Conservation (phyloP, 352 stramenopile genomes). For the Thalassiosira livingstoniorum region DNA sequence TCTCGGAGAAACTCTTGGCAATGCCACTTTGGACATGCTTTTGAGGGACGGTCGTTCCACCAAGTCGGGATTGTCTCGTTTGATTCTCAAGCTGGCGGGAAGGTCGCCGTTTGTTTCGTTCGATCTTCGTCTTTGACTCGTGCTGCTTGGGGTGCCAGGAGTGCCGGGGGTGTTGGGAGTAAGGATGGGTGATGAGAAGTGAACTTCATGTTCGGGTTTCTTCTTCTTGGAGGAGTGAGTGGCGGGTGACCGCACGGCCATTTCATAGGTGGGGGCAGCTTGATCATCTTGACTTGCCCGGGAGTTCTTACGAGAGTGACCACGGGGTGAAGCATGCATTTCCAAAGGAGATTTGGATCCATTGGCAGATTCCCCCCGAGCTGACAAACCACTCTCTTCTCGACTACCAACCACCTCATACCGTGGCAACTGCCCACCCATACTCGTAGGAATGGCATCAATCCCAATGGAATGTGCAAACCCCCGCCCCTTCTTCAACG, state of each 20-base stretch:
- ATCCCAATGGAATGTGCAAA: slow-evolving; percentile 49
- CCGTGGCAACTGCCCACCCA: slow-evolving; percentile 18
- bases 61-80: slow-evolving; percentile 63
- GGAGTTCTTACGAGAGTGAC: background rate
- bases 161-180: too few species aligned
- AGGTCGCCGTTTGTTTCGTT: slow-evolving; percentile 1
- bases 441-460: slow-evolving; percentile 49
- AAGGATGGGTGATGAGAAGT: too few species aligned
- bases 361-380: background rate
- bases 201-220: background rate
- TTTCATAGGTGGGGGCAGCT: background rate
- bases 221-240: background rate
- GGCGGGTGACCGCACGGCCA: background rate
- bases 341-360: slow-evolving; percentile 2
- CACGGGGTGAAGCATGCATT: background rate
- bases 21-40: slow-evolving; percentile 72
- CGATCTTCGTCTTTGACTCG: too few species aligned
- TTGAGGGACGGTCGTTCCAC: slow-evolving; percentile 72
- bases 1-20: slow-evolving; percentile 53
- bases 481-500: slow-evolving; percentile 36
- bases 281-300: background rate
- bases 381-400: background rate
- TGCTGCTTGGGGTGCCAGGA: too few species aligned
- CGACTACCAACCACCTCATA: background rate
- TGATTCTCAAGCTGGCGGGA: slow-evolving; percentile 47